Evolutionary conservation across 768 basidiomycete genomes (phyloP), one percentile per base, ranked within the genome.

Genomic region (Mycena rebaudengoi): DNA sequence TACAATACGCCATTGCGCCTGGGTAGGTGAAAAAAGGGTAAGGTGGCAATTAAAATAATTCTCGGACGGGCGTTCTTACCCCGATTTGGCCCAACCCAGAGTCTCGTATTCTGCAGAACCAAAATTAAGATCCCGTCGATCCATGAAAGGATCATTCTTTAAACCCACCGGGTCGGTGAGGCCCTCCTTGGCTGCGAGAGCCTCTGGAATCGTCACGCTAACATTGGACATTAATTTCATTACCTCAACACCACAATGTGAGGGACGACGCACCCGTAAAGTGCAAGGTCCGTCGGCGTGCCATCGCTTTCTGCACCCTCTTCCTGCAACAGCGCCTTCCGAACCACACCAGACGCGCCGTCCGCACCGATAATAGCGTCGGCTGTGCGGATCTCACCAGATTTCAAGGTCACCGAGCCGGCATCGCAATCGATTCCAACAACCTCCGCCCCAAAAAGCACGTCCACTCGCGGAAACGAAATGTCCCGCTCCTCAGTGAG

Each of bases 311-410:
- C 57, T 6, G 28, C 30, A n/a, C 46, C 43, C 44, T 65, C 33
- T 25, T 65, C 57, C 2, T 35, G 37, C 21, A 55, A 23, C 30
- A 65, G 20, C 1, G 8, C 4, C 16, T 20, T 33, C 2, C 64
- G 64, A 6, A 60, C 50, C 12, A 53, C 16, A 6, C 64, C 64
- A 16, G 21, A 18, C 10, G 20, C 44, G 13, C 64, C 64, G 44
- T 65, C 64, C 16, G 64, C 64, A 8, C 63, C 63, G 37, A 65
- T 59, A 30, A 65, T 53, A 2, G 33, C 63, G 16, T 65, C 37
- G 20, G 21, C 64, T 2, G 29, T 28, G 20, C 54, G 52, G 8
- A 55, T 25, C 7, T 60, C 51, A 13, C 57, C 64, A 5, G 64
- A 60, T 32, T 32, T 20, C 16, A 65, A 26, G n/a, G 57, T 65